These are phyloP conservation scores for Penicillium paneum DNA, from an alignment of 2,329 filamentous ascomycete species.

Conservation along the genomic window DNA sequence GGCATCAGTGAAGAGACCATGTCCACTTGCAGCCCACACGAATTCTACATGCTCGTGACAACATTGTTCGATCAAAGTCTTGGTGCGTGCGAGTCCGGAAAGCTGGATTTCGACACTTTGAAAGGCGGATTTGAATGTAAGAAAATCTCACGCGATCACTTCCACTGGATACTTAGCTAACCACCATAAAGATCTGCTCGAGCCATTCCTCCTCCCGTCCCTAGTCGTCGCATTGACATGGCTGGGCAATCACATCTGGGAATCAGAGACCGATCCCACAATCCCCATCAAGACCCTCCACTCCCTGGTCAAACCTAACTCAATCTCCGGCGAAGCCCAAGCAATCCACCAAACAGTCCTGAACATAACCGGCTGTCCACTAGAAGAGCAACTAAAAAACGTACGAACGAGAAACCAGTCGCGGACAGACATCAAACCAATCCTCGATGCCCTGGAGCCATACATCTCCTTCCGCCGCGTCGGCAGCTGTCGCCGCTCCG, in stretches of 20 bases:
- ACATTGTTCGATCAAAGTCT: conserved; percentile 62
- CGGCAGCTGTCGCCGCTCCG: conserved; percentile 44
- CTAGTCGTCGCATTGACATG: conserved; percentile 58
- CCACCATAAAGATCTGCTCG: conserved; percentile 52
- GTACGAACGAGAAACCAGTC: conserved; percentile 49
- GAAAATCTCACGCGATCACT: conserved; percentile 18
- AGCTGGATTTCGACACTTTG: conserved; percentile 56
- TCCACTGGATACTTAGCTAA: not conserved
- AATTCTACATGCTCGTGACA: conserved; percentile 61
- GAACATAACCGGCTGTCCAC: conserved; percentile 51
- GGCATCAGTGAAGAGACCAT: conserved; percentile 63
- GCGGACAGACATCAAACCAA: conserved; percentile 52
- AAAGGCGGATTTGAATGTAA: conserved; percentile 62
- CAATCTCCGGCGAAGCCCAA: conserved; percentile 58
- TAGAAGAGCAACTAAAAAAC: conserved; percentile 53
- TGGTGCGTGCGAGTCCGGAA: conserved; percentile 54
- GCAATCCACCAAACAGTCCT: conserved; percentile 61
- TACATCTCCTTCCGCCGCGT: conserved; percentile 52
- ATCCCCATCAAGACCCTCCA: conserved; percentile 55
- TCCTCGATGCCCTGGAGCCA: conserved; percentile 51
- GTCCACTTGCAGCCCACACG: conserved; percentile 61
- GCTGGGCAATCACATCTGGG: conserved; percentile 57
- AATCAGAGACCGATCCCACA: conserved; percentile 48
- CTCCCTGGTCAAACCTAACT: conserved; percentile 55
- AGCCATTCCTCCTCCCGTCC: conserved; percentile 62